Evolutionary conservation across 129 eudicot genomes (phyloP).

Genomic region (Tanacetum coccineum): DNA sequence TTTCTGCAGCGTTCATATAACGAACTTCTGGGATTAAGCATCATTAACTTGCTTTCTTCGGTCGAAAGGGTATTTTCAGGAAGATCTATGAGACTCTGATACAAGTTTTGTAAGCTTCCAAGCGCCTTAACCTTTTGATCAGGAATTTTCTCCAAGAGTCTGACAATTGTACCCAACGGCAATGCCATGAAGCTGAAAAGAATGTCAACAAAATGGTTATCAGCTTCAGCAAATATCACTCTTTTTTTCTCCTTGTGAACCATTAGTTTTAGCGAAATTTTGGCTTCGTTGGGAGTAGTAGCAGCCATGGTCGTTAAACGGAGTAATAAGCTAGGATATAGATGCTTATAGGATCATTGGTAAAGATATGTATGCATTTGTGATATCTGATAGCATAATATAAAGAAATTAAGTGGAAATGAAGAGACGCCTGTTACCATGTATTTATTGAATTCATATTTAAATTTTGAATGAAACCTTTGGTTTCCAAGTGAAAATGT

Average conservation of each 20-base stretch:
- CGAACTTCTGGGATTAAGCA: background rate
- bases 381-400: background rate
- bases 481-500: background rate
- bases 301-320: background rate
- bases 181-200: background rate
- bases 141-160: background rate
- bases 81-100: background rate
- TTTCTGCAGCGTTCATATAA: background rate
- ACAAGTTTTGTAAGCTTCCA: background rate
- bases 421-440: background rate
- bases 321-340: background rate
- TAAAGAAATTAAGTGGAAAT: background rate
- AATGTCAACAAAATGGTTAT: background rate
- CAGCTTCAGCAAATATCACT: slow-evolving; percentile 9
- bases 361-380: background rate
- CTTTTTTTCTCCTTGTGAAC: slow-evolving; percentile 8
- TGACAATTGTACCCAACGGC: background rate
- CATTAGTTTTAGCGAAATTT: slow-evolving; percentile 18
- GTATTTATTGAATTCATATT: background rate
- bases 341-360: background rate
- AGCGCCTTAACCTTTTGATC: background rate
- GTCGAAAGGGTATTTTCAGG: background rate
- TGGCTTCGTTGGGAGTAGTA: background rate
- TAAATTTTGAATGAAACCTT: background rate
- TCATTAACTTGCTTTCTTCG: background rate